Evolutionary conservation across 768 basidiomycete species (phyloP).

Genomic region (Collybia sordida): DNA sequence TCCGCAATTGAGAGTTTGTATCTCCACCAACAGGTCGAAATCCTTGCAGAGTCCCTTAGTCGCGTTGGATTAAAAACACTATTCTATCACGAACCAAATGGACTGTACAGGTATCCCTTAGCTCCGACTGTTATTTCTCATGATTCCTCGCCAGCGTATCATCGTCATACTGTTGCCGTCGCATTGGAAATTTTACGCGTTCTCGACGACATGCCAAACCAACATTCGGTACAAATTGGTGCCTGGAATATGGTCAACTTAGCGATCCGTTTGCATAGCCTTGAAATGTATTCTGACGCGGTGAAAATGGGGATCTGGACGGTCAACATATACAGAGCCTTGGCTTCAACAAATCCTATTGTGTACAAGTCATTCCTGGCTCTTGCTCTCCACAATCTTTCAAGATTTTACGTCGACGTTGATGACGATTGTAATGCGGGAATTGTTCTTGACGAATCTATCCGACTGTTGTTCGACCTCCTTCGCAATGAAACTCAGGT

Average conservation of each 20-base stretch:
- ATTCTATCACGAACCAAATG: slow-evolving; percentile 5
- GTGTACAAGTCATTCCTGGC: slow-evolving; percentile 12
- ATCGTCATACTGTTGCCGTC: slow-evolving; percentile 9
- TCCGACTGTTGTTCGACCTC: neutral
- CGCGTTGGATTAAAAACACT: slow-evolving; percentile 4
- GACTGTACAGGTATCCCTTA: slow-evolving; percentile 8
- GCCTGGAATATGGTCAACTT: slow-evolving; percentile 17
- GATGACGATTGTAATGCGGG: slow-evolving; percentile 1
- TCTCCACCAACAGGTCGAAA: slow-evolving; percentile 13
- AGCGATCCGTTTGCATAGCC: slow-evolving; percentile 7
- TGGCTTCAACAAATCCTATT: slow-evolving; percentile 4
- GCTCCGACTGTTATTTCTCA: slow-evolving; percentile 4
- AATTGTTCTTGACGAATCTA: slow-evolving; percentile 4
- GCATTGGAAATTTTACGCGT: slow-evolving; percentile 7
- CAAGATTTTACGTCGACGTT: slow-evolving; percentile 4
- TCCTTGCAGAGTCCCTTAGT: slow-evolving; percentile 8
- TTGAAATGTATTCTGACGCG: slow-evolving; percentile 16
- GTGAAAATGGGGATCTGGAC: slow-evolving; percentile 12
- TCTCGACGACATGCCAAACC: slow-evolving; percentile 5
- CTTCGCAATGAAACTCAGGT: no score
- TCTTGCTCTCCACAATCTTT: slow-evolving; percentile 8
- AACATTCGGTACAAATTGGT: slow-evolving; percentile 12
- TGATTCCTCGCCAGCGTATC: neutral
- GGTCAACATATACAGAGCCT: slow-evolving; percentile 10
- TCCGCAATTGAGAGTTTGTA: slow-evolving; percentile 7